Conservation (phyloP, 2,329 filamentous ascomycete genomes). For the Aspergillus candidus region DNA sequence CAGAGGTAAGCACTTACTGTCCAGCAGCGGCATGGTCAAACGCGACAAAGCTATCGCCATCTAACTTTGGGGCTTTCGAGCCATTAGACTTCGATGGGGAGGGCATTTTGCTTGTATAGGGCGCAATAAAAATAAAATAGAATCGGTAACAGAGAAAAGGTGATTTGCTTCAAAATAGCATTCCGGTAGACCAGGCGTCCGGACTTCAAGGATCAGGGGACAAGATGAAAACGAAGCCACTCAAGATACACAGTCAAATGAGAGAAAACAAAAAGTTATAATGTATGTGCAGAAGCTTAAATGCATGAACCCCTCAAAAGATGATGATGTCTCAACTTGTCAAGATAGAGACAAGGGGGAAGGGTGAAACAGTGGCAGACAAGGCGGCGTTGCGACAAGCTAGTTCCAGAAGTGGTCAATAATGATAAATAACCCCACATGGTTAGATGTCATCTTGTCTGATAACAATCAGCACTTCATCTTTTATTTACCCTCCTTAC, state of each 20-base stretch:
- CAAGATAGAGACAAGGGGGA: no score
- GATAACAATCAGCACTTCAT: no score
- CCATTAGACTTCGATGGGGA: slow-evolving; percentile 28
- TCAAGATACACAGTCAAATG: not conserved
- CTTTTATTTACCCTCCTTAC: no score
- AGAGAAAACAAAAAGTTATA: not conserved
- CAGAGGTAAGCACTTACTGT: slow-evolving; percentile 38
- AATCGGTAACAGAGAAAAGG: not conserved
- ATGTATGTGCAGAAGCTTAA: not conserved
- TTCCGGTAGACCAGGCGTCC: not conserved
- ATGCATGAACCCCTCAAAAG: no score
- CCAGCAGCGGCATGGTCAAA: slow-evolving; percentile 43
- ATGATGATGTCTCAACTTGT: no score
- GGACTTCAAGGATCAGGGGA: no score
- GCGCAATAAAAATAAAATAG: not conserved
- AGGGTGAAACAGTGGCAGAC: no score
- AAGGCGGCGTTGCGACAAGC: no score
- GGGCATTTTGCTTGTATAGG: slow-evolving; percentile 22
- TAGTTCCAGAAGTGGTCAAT: no score
- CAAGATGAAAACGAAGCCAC: not conserved
- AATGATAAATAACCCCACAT: no score
- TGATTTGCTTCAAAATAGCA: not conserved
- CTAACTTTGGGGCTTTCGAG: slow-evolving; percentile 30
- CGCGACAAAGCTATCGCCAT: slow-evolving; percentile 36
- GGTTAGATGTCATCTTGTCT: no score